Evolutionary conservation across 2,329 filamentous ascomycete genomes (phyloP), one percentile per base, ranked within the genome.

Genomic region (Catunica adiposa): DNA sequence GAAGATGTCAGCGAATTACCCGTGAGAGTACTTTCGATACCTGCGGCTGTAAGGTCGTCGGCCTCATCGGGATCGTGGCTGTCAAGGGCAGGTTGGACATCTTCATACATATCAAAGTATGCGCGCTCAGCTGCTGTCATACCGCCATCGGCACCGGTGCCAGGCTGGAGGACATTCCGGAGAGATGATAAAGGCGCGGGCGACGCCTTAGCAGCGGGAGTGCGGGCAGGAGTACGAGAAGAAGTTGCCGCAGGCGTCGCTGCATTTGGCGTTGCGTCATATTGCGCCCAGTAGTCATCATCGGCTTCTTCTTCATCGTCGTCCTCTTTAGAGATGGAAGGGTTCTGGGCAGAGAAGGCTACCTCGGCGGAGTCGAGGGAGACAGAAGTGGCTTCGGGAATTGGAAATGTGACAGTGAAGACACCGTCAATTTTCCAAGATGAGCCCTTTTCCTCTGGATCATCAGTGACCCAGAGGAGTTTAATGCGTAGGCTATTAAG

Each of bases 71-170:
- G 85, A 61, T 89, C 85, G 65, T 89, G 81, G 56, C 79, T 80
- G 66, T 90, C 86, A 73, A 90, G 80, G 31, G 85, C 85, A 1
- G 86, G 84, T 65, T 90, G 86, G 7, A 90, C 84, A 60, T 78
- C 73, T 62, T 84, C 82, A 66, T 92, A 90, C 64, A 83, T 80
- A 17, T 83, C 79, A 66, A 80, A 90, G 66, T 90, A 90, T 46
- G 80, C 80, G 50, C 83, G 78, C 59, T 89, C 85, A 20, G 73
- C 71, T 6, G 71, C 70, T 8, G 67, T 60, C 38, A 59, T 60
- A 40, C 20, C 53, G 22, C n/a, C 31, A 26, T 11, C 14, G 17
- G 44, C 9, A 37, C 31, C 23, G n/a, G n/a, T 46, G 20, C 15
- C n/a, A 11, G 38, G 40, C n/a, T 56, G 31, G n/a, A 54, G n/a